Evolutionary conservation across 2,329 filamentous ascomycete species (phyloP).

Genomic region (Fusarium drepaniforme): DNA sequence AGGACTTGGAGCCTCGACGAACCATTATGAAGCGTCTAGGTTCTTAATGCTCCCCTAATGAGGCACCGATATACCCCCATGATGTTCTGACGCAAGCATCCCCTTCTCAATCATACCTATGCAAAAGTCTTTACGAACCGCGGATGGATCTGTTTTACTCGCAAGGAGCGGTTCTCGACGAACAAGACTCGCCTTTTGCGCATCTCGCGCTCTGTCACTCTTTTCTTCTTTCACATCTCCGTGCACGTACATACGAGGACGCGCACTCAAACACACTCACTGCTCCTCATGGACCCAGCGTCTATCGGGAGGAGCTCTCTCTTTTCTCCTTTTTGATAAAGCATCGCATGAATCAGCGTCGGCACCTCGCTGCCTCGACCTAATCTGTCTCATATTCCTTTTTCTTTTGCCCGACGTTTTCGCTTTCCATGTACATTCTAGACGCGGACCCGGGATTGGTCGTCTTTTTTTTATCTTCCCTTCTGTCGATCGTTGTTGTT

Average conservation of each 20-base stretch:
- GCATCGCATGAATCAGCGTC: constrained; percentile 45
- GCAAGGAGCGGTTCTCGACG: constrained; percentile 10
- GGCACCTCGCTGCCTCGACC: constrained; percentile 46
- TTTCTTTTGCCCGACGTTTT: constrained; percentile 34
- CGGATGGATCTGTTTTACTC: constrained; percentile 6
- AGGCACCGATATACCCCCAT: constrained; percentile 37
- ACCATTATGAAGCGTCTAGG: constrained; percentile 32
- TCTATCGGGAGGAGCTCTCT: constrained; percentile 26
- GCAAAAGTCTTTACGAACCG: constrained; percentile 5
- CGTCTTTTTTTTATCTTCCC: constrained; percentile 31
- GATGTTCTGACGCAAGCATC: constrained; percentile 28
- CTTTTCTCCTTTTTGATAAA: constrained; percentile 38
- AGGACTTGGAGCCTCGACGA: constrained; percentile 30
- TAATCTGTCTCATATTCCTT: constrained; percentile 49
- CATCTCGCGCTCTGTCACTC: constrained; percentile 29
- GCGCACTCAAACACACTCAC: constrained; percentile 33
- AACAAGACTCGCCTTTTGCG: constrained; percentile 18
- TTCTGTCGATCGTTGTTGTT: constrained; percentile 42
- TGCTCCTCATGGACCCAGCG: constrained; percentile 28
- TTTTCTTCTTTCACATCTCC: constrained; percentile 19
- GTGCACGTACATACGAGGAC: constrained; percentile 30
- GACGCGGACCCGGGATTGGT: constrained; percentile 48
- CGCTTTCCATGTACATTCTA: constrained; percentile 51
- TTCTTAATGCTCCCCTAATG: constrained; percentile 23
- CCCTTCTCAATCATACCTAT: background rate